These are phyloP conservation scores for Spathaspora hagerdaliae DNA, from an alignment of 805 yeast genomes.

Conservation along the genomic window DNA sequence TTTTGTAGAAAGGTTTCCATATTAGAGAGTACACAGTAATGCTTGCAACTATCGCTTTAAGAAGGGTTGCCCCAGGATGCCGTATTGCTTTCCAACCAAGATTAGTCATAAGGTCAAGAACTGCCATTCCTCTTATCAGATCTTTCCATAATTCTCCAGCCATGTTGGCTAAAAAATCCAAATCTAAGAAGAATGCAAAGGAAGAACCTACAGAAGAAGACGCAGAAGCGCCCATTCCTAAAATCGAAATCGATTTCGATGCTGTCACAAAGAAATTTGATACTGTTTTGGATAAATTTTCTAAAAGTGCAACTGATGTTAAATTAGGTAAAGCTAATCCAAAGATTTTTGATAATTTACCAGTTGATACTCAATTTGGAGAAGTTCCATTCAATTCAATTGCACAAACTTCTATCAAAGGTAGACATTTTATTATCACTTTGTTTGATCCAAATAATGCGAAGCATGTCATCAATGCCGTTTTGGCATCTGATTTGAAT, in stretches of 20 bases:
- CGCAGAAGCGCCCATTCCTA: conserved; percentile 10
- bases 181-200: conserved; percentile 9
- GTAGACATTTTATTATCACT: conserved; percentile 68
- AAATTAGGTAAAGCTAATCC: conserved; percentile 72
- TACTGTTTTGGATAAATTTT: conserved; percentile 47
- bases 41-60: too few relatives aligned
- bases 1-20: too few relatives aligned
- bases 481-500: conserved; percentile 64
- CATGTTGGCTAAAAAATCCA: neutral
- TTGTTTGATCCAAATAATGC: conserved; percentile 80
- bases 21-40: too few relatives aligned
- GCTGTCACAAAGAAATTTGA: conserved; percentile 43
- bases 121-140: too few relatives aligned
- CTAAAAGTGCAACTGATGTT: conserved; percentile 54
- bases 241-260: conserved; percentile 22
- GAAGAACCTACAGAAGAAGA: conserved; percentile 10
- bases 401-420: conserved; percentile 70
- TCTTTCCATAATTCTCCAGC: neutral
- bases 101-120: too few relatives aligned
- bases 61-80: too few relatives aligned
- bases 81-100: too few relatives aligned
- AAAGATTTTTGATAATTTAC: conserved; percentile 56
- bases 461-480: conserved; percentile 65
- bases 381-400: conserved; percentile 51
- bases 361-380: conserved; percentile 46